Percentiles rank a stretch among this genome's conserved stretches.
phyloP scores from a whole-genome alignment of 2,329 filamentous ascomycete species.

The Blastomyces parvus region DNA sequence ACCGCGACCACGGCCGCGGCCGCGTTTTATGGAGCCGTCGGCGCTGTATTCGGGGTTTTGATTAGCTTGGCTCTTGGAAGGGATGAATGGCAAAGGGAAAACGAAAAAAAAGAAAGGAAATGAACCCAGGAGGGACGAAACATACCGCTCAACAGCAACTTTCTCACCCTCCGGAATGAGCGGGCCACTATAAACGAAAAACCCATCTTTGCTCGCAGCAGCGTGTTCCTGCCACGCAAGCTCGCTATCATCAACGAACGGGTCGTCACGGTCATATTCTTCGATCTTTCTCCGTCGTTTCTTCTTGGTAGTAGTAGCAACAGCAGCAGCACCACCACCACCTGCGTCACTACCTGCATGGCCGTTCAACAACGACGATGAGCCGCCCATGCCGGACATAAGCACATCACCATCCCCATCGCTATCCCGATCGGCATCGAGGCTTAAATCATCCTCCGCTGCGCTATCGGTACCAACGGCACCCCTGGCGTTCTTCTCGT shows the following conservation, averaged over 20 bases:
- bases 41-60: slow-evolving; percentile 40
- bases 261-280: slow-evolving; percentile 58
- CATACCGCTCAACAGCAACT: slow-evolving; percentile 52
- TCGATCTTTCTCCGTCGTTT: slow-evolving; percentile 59
- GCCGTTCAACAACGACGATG: neutral
- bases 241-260: slow-evolving; percentile 81
- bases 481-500: slow-evolving; percentile 57
- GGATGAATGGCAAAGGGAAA: slow-evolving; percentile 13
- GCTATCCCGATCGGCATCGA: slow-evolving; percentile 70
- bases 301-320: slow-evolving; percentile 39
- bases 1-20: slow-evolving; percentile 47
- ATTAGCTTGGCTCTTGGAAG: slow-evolving; percentile 27
- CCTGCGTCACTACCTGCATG: slow-evolving; percentile 50
- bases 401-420: slow-evolving; percentile 42
- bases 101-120: slow-evolving; percentile 8
- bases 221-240: slow-evolving; percentile 92
- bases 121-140: slow-evolving; percentile 14
- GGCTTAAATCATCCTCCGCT: slow-evolving; percentile 66
- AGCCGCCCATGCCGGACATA: slow-evolving; percentile 30
- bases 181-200: slow-evolving; percentile 95
- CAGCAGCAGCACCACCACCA: neutral
- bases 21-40: slow-evolving; percentile 60
- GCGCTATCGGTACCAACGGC: slow-evolving; percentile 61
- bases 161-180: slow-evolving; percentile 81
- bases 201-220: slow-evolving; percentile 87